Percentiles rank a stretch among this genome's conserved stretches.
These are phyloP conservation scores for Suillus discolor DNA, from an alignment of 768 basidiomycete species.

Conservation along the genomic window DNA sequence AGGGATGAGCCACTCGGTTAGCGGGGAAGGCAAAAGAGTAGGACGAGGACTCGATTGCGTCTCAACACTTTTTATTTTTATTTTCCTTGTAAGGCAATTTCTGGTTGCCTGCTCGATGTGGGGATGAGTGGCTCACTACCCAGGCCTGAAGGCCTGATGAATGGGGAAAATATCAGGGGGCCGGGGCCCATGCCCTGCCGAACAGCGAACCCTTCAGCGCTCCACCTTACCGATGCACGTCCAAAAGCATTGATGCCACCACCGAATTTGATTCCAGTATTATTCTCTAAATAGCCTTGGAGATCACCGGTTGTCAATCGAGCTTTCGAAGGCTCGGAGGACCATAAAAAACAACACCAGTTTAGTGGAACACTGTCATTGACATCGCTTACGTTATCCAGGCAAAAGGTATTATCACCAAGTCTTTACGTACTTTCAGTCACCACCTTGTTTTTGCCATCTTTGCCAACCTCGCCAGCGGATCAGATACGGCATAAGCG, in stretches of 20 bases:
- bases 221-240: background rate
- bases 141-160: background rate
- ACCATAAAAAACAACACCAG: background rate
- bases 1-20: constrained; percentile 30
- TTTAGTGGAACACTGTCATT: background rate
- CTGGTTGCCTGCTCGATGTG: background rate
- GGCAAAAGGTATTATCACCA: background rate
- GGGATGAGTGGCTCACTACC: constrained; percentile 1
- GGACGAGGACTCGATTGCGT: constrained; percentile 25
- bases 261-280: background rate
- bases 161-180: background rate
- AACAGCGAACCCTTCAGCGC: background rate
- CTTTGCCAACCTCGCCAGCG: background rate
- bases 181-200: background rate
- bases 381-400: constrained; percentile 3
- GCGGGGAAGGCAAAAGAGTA: constrained; percentile 7
- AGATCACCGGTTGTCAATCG: background rate
- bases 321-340: background rate
- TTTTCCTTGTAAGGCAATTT: constrained; percentile 10
- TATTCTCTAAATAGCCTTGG: background rate
- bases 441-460: background rate
- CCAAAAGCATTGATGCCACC: background rate
- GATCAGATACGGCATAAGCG: background rate
- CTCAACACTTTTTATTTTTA: constrained; percentile 17
- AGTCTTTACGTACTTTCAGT: background rate